Evolutionary conservation across 495 filamentous ascomycete species (phyloP).

Genomic region (Hypoxylon intermedium): DNA sequence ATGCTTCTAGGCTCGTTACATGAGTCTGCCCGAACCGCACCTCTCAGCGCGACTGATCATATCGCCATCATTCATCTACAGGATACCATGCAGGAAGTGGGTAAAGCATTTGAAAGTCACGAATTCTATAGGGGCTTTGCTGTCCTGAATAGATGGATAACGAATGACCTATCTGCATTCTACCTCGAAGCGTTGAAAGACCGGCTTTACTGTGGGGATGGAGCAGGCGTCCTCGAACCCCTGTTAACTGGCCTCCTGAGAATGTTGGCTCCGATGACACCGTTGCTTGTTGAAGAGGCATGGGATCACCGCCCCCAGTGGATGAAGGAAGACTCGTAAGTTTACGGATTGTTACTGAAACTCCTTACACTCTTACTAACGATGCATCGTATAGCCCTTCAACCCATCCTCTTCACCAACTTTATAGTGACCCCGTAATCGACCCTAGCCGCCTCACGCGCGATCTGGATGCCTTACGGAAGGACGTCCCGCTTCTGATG

Average conservation of each 20-base stretch:
- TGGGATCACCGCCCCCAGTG: slow-evolving; percentile 76
- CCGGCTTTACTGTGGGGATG: slow-evolving; percentile 79
- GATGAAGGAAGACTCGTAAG: slow-evolving; percentile 58
- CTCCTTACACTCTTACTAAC: slow-evolving; percentile 7
- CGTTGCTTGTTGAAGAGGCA: slow-evolving; percentile 84
- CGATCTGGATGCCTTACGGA: slow-evolving; percentile 43
- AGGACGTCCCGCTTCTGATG: slow-evolving; percentile 65
- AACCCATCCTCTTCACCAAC: slow-evolving; percentile 50
- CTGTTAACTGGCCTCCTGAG: slow-evolving; percentile 74
- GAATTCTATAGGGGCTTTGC: slow-evolving; percentile 83
- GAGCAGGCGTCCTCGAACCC: slow-evolving; percentile 69
- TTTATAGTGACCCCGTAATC: slow-evolving; percentile 51
- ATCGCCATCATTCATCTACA: slow-evolving; percentile 79
- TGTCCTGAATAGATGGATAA: slow-evolving; percentile 78
- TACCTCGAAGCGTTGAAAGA: slow-evolving; percentile 95
- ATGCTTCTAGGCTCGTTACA: slow-evolving; percentile 83
- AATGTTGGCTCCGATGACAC: slow-evolving; percentile 81
- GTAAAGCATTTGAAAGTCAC: slow-evolving; percentile 67
- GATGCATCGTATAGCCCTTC: slow-evolving; percentile 17
- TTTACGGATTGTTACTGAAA: slow-evolving; percentile 6
- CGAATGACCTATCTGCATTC: slow-evolving; percentile 84
- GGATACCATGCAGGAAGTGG: slow-evolving; percentile 65
- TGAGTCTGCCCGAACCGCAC: slow-evolving; percentile 58
- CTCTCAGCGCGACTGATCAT: slow-evolving; percentile 65
- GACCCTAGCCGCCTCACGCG: slow-evolving; percentile 40